These are phyloP conservation scores for Gentiana macrophylla DNA, from an alignment of 257 asterid species.

Conservation along the genomic window DNA sequence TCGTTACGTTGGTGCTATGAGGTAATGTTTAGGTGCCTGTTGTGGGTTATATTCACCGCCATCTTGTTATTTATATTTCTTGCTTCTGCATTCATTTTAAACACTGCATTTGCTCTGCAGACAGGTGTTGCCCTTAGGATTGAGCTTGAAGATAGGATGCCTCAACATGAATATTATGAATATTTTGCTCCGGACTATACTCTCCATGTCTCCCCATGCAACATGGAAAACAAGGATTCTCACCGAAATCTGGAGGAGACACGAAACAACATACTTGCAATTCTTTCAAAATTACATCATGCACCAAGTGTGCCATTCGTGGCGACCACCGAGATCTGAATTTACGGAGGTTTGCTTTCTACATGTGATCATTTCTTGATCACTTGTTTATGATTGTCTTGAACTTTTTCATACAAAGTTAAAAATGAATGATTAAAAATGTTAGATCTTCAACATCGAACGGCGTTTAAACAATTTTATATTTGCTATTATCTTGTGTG, in stretches of 20 bases:
- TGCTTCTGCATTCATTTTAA: no score
- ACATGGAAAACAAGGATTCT: slow-evolving; percentile 53
- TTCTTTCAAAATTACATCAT: slow-evolving; percentile 46
- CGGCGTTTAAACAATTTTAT: no score
- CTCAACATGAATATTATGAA: slow-evolving; percentile 42
- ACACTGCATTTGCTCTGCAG: background rate
- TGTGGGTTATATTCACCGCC: no score
- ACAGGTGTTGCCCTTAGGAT: slow-evolving; percentile 48
- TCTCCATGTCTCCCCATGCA: slow-evolving; percentile 40
- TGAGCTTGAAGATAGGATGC: slow-evolving; percentile 42
- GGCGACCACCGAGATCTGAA: no score
- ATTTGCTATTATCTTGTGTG: no score
- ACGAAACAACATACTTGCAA: slow-evolving; percentile 37
- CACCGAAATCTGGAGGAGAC: slow-evolving; percentile 31
- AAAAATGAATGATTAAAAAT: no score
- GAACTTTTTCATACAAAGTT: no score
- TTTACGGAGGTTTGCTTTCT: no score
- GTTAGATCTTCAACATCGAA: no score
- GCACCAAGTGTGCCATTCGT: slow-evolving; percentile 47
- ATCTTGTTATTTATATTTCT: no score
- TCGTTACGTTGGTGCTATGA: slow-evolving; percentile 4
- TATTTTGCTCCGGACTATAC: slow-evolving; percentile 49
- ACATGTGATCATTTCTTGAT: no score
- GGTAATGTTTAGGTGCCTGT: slow-evolving; percentile 7
- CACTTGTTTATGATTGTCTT: no score